These are phyloP conservation scores for Syzygium syzygioides DNA, from an alignment of 441 rosid species.

Conservation along the genomic window DNA sequence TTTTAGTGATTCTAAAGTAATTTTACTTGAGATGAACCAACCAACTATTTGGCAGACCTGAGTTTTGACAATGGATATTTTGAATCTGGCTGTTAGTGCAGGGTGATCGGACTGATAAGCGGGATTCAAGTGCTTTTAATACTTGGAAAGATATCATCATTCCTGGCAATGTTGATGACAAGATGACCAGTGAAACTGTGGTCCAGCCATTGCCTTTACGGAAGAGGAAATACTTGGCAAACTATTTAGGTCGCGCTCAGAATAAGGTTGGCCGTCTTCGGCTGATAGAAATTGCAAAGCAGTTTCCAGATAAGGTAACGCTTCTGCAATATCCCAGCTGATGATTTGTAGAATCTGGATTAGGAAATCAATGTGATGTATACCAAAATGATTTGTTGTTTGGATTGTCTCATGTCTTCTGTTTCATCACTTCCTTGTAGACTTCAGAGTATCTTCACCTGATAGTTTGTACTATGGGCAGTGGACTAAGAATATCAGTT, in stretches of 20 bases:
- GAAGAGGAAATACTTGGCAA: constrained; percentile 75
- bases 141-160: constrained; percentile 26
- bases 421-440: background rate
- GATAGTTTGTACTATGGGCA: background rate
- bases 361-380: background rate
- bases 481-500: background rate
- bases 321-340: background rate
- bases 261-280: constrained; percentile 82
- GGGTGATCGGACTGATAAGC: constrained; percentile 97
- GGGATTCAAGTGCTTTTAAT: constrained; percentile 58
- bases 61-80: background rate
- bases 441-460: background rate
- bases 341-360: constrained; percentile 3
- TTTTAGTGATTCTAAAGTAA: background rate
- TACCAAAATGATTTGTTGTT: background rate
- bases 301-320: constrained; percentile 76
- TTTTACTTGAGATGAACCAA: background rate
- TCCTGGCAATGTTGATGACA: constrained; percentile 26
- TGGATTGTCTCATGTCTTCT: background rate
- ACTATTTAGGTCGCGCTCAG: constrained; percentile 90
- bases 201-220: constrained; percentile 74
- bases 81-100: constrained; percentile 25
- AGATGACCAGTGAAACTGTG: constrained; percentile 17
- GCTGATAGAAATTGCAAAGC: constrained; percentile 74
- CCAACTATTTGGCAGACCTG: background rate